phyloP scores from a whole-genome alignment of 2,329 filamentous ascomycete species.

The Fusarium pseudoanthophilum region DNA sequence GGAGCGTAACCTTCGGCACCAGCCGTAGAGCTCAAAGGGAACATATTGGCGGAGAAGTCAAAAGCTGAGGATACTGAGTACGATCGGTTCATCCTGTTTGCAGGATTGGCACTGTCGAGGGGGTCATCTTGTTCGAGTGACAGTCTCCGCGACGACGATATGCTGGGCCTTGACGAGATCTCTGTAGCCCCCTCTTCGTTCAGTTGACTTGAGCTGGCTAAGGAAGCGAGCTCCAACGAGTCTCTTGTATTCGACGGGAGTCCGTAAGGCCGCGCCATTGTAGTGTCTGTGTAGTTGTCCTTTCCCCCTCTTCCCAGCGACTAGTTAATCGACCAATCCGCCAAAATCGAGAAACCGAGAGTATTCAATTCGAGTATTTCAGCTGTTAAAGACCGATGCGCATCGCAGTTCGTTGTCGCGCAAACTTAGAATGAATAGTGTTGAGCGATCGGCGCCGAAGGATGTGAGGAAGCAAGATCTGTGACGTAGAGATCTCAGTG shows the following conservation, averaged over 20 bases:
- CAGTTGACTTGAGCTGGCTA: constrained; percentile 79
- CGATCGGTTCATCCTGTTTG: constrained; percentile 65
- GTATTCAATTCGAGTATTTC: constrained; percentile 23
- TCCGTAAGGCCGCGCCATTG: constrained; percentile 55
- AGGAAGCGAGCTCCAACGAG: constrained; percentile 94
- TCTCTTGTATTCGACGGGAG: constrained; percentile 73
- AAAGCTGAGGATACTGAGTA: constrained; percentile 95
- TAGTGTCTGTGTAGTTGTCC: constrained; percentile 43
- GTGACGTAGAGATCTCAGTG: constrained; percentile 28
- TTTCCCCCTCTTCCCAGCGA: constrained; percentile 15
- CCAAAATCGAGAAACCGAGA: neutral
- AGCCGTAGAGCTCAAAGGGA: constrained; percentile 87
- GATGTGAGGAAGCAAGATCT: constrained; percentile 6
- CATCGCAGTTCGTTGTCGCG: constrained; percentile 41
- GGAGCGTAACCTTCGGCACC: constrained; percentile 81
- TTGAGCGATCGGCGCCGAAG: constrained; percentile 15
- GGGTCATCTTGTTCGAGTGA: constrained; percentile 88
- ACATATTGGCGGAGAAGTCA: constrained; percentile 93
- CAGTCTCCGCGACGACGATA: constrained; percentile 89
- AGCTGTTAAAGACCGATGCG: constrained; percentile 37
- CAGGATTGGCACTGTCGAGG: constrained; percentile 67
- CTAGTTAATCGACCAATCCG: constrained; percentile 12
- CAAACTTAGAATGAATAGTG: neutral
- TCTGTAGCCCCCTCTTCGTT: constrained; percentile 68
- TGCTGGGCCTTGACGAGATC: constrained; percentile 81